Evolutionary conservation across 148 eudicot species (phyloP).

Genomic region (Rhododendron simsii): DNA sequence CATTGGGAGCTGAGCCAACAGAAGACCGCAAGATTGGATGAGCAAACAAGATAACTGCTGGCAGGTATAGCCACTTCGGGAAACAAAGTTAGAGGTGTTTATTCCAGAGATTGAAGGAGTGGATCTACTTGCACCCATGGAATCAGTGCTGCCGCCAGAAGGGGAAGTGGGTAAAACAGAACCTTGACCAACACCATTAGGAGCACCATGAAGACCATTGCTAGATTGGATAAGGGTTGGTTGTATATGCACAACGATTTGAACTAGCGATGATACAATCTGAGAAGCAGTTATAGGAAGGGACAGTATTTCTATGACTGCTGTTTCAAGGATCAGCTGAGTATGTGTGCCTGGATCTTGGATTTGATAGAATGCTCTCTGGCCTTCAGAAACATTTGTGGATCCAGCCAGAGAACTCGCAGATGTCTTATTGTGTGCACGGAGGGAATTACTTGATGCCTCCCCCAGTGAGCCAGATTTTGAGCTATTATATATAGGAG

Average conservation of each 20-base stretch:
- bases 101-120: conserved; percentile 62
- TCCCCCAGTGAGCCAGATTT: conserved; percentile 53
- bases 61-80: conserved; percentile 88
- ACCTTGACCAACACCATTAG: conserved; percentile 53
- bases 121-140: conserved; percentile 74
- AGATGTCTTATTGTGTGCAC: conserved; percentile 51
- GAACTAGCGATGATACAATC: conserved; percentile 74
- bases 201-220: conserved; percentile 64
- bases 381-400: conserved; percentile 55
- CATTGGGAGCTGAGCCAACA: conserved; percentile 90
- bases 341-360: conserved; percentile 97
- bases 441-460: conserved; percentile 32
- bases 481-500: conserved; percentile 64
- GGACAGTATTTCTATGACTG: conserved; percentile 87
- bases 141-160: conserved; percentile 98
- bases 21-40: conserved; percentile 96
- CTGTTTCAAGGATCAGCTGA: conserved; percentile 92
- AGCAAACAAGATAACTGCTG: conserved; percentile 93
- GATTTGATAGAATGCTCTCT: conserved; percentile 84
- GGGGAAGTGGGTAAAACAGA: conserved; percentile 90
- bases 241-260: conserved; percentile 83
- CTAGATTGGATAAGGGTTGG: conserved; percentile 86
- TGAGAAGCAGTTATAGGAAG: conserved; percentile 87
- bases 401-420: conserved; percentile 51
- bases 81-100: conserved; percentile 64